phyloP scores from a whole-genome alignment of 768 basidiomycete genomes.

The Imleria badia region DNA sequence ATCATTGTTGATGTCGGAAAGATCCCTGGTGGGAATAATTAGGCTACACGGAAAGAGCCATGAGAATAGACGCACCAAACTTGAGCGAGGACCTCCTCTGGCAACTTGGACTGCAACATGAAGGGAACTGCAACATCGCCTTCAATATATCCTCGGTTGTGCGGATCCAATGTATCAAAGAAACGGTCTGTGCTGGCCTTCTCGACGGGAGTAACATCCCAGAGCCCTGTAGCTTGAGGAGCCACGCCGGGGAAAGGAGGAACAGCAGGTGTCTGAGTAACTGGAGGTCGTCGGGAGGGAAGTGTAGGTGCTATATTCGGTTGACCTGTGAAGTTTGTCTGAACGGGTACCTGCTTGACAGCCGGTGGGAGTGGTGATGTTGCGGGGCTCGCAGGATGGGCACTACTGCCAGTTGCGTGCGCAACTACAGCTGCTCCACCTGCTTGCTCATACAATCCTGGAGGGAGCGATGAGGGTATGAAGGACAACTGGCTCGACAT shows the following conservation, averaged over 20 bases:
- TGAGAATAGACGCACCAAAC: constrained; percentile 66
- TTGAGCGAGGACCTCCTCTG: constrained; percentile 80
- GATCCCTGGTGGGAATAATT: constrained; percentile 62
- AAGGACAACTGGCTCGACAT: constrained; percentile 78
- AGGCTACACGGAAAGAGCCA: background rate
- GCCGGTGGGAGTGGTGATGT: constrained; percentile 41
- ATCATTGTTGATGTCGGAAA: constrained; percentile 85
- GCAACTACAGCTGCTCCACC: constrained; percentile 41
- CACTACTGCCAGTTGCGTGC: constrained; percentile 61
- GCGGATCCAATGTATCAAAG: constrained; percentile 80
- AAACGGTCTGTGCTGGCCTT: constrained; percentile 75
- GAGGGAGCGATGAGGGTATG: constrained; percentile 75
- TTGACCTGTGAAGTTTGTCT: constrained; percentile 50
- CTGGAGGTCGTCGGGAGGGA: constrained; percentile 23
- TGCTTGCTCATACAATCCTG: constrained; percentile 84
- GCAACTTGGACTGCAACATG: constrained; percentile 86
- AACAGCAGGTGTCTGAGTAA: constrained; percentile 18
- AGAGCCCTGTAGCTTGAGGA: constrained; percentile 39
- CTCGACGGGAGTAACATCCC: constrained; percentile 84
- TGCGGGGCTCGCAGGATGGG: constrained; percentile 61
- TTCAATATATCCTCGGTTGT: constrained; percentile 77
- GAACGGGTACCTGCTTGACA: constrained; percentile 64
- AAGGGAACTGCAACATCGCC: constrained; percentile 95
- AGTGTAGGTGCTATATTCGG: constrained; percentile 21
- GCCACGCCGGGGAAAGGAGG: constrained; percentile 31